phyloP scores from a whole-genome alignment of 2,329 filamentous ascomycete species.

The Aspergillus sp. region DNA sequence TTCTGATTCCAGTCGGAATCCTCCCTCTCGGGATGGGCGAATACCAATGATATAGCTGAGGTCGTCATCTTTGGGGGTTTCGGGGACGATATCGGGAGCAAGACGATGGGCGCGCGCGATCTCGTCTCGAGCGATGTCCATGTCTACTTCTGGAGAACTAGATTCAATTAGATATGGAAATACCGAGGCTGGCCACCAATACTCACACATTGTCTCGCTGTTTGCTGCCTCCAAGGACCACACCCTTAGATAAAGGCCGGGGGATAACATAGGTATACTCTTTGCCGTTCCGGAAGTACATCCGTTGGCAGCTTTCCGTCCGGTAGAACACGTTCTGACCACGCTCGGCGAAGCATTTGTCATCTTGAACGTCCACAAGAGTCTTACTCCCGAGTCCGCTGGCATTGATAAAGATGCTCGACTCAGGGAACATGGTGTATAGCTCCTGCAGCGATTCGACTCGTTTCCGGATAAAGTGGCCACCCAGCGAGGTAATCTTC shows the following conservation, averaged over 20 bases:
- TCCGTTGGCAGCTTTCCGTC: conserved; percentile 28
- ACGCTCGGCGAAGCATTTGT: conserved; percentile 36
- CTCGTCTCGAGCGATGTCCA: conserved; percentile 38
- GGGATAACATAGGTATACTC: conserved; percentile 43
- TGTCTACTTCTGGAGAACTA: conserved; percentile 36
- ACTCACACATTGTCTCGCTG: conserved; percentile 33
- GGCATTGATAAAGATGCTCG: conserved; percentile 39
- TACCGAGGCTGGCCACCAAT: not conserved
- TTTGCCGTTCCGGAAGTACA: conserved; percentile 38
- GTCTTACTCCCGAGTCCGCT: conserved; percentile 38
- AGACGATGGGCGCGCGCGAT: conserved; percentile 39
- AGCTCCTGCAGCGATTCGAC: conserved; percentile 35
- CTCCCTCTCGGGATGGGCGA: conserved; percentile 34
- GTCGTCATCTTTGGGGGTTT: conserved; percentile 25
- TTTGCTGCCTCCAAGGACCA: conserved; percentile 38
- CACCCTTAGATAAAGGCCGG: conserved; percentile 32
- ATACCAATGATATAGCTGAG: conserved; percentile 39
- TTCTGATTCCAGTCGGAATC: conserved; percentile 36
- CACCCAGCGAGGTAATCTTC: conserved; percentile 31
- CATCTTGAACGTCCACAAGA: conserved; percentile 35
- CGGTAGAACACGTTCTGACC: conserved; percentile 39
- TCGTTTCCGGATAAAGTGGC: conserved; percentile 33
- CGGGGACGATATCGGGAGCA: conserved; percentile 37
- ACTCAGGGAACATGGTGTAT: conserved; percentile 36
- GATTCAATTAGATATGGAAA: not conserved